These are phyloP conservation scores for Talaromyces sp. DNA, from an alignment of 2,329 filamentous ascomycete species.

Conservation along the genomic window DNA sequence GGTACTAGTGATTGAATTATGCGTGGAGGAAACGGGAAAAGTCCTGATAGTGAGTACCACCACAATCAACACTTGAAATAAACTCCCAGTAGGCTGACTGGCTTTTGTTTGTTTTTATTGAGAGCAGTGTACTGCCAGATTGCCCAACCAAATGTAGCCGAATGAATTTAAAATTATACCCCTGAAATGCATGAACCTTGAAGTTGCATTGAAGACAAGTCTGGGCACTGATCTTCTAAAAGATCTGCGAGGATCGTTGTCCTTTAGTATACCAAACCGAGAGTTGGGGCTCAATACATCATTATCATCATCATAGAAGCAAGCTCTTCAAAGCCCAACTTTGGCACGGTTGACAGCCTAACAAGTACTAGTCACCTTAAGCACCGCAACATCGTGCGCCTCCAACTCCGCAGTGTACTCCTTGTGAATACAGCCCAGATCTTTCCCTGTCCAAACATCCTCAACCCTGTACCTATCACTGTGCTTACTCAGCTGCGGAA, in stretches of 20 bases:
- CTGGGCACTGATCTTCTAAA: neutral
- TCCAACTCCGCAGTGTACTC: constrained; percentile 25
- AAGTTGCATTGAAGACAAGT: neutral
- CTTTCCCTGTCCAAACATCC: constrained; percentile 31
- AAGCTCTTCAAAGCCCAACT: neutral
- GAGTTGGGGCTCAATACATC: neutral
- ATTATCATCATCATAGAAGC: neutral
- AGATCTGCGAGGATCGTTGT: neutral
- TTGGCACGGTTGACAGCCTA: neutral
- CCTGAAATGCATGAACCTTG: neutral
- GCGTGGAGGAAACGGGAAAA: constrained; percentile 20
- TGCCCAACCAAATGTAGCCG: constrained; percentile 11
- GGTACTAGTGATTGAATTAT: constrained; percentile 18
- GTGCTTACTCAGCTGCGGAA: constrained; percentile 27
- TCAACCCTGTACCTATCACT: constrained; percentile 22
- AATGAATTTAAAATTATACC: constrained; percentile 1
- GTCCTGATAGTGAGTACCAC: constrained; percentile 13
- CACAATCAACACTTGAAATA: constrained; percentile 2
- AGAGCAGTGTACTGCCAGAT: constrained; percentile 12
- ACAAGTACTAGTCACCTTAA: constrained; percentile 26
- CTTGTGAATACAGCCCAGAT: constrained; percentile 30
- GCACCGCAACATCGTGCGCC: constrained; percentile 31
- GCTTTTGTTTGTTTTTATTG: neutral
- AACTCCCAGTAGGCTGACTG: neutral
- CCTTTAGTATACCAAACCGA: neutral